Percentiles rank a stretch among this genome's conserved stretches.
Evolutionary conservation across 768 basidiomycete species (phyloP).

Genomic region (Chalciporus pseudorubinellus): DNA sequence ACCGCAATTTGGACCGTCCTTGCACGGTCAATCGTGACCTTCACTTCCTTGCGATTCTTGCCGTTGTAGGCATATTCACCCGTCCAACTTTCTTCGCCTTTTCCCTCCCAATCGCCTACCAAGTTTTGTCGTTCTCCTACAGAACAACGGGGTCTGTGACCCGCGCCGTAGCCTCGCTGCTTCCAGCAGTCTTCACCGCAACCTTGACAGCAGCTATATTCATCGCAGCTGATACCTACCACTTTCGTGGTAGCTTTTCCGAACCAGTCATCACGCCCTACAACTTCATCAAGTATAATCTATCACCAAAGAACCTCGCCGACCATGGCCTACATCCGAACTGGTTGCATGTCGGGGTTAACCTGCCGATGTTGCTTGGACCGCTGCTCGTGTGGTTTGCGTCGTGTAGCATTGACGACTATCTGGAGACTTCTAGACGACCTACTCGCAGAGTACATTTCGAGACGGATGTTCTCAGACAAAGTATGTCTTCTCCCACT

Average conservation of each 20-base stretch:
- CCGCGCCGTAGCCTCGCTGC: slow-evolving; percentile 7
- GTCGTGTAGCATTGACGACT: slow-evolving; percentile 10
- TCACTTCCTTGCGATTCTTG: slow-evolving; percentile 26
- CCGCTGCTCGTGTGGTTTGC: slow-evolving; percentile 31
- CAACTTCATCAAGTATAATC: slow-evolving; percentile 39
- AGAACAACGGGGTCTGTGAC: slow-evolving; percentile 9
- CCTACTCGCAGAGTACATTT: slow-evolving; percentile 8
- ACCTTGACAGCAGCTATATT: slow-evolving; percentile 11
- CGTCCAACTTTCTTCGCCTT: slow-evolving; percentile 38
- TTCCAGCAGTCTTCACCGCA: slow-evolving; percentile 24
- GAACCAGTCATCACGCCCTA: slow-evolving; percentile 33
- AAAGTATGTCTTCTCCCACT: slow-evolving; percentile 9
- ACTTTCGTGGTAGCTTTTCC: slow-evolving; percentile 28
- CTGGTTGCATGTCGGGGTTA: slow-evolving; percentile 40
- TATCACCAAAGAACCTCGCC: slow-evolving; percentile 36
- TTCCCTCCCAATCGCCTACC: slow-evolving; percentile 30
- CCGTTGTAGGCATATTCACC: slow-evolving; percentile 32
- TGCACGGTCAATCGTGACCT: slow-evolving; percentile 15
- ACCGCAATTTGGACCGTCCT: not conserved
- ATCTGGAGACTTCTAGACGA: not conserved
- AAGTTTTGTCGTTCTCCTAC: slow-evolving; percentile 19
- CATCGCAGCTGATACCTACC: slow-evolving; percentile 31
- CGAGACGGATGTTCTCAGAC: slow-evolving; percentile 12
- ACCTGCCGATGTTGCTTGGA: slow-evolving; percentile 39
- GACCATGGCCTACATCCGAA: slow-evolving; percentile 40